phyloP scores from a whole-genome alignment of 148 eudicot genomes.

The Amaranthus hypochondriacus region DNA sequence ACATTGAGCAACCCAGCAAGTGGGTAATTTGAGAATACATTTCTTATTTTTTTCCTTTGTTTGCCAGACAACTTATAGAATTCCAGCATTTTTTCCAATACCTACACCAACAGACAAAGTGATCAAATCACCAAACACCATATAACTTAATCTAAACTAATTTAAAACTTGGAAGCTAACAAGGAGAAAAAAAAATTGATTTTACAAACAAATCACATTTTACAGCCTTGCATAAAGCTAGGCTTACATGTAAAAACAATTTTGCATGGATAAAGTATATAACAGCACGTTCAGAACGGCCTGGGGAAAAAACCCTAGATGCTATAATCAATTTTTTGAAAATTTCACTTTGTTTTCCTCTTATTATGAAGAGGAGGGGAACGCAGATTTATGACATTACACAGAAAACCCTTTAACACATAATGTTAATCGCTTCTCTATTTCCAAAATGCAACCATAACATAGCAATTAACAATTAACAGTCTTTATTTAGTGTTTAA shows the following conservation, averaged over 20 bases:
- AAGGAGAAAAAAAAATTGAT: background rate
- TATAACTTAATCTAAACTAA: background rate
- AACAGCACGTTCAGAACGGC: too few relatives aligned
- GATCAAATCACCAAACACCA: slow-evolving; percentile 3
- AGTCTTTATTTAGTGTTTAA: too few relatives aligned
- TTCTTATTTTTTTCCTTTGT: slow-evolving; percentile 32
- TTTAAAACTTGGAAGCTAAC: background rate
- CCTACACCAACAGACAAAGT: slow-evolving; percentile 42
- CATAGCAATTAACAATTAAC: too few relatives aligned
- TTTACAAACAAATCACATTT: background rate
- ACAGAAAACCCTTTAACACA: too few relatives aligned
- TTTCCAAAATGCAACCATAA: too few relatives aligned
- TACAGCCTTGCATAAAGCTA: background rate
- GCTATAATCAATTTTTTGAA: too few relatives aligned
- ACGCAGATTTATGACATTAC: too few relatives aligned
- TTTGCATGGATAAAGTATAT: too few relatives aligned
- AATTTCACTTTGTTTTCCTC: too few relatives aligned
- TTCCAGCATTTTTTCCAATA: slow-evolving; percentile 62
- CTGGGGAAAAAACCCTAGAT: too few relatives aligned
- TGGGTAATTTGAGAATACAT: slow-evolving; percentile 41
- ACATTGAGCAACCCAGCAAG: slow-evolving; percentile 67
- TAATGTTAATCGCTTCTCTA: too few relatives aligned
- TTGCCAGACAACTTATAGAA: slow-evolving; percentile 30
- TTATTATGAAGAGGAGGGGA: too few relatives aligned
- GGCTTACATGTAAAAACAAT: background rate